phyloP scores from a whole-genome alignment of 2,329 filamentous ascomycete species.

The Nigrospora oryzae region DNA sequence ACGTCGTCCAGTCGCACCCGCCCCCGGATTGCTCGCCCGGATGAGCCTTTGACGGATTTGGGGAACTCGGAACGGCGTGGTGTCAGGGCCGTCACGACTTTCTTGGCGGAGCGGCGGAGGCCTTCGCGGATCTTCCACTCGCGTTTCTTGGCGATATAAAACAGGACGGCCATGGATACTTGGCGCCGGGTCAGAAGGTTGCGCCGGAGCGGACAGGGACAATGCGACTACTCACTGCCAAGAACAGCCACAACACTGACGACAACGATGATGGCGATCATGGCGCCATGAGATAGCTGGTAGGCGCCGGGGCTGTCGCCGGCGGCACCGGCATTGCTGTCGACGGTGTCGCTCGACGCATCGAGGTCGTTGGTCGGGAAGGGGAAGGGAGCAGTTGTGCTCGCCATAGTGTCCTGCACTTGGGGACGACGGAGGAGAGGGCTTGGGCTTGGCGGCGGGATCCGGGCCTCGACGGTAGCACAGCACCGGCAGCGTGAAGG shows the following conservation, averaged over 20 bases:
- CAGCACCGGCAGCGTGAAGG: background rate
- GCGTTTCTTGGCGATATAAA: conserved; percentile 74
- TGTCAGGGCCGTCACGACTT: conserved; percentile 53
- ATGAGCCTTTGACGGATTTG: conserved; percentile 40
- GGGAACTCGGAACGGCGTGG: conserved; percentile 54
- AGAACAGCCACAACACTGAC: conserved; percentile 59
- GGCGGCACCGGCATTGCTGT: conserved; percentile 55
- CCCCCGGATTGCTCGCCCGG: conserved; percentile 22
- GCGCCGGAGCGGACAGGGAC: background rate
- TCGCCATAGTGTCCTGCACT: conserved; percentile 27
- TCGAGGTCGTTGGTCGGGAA: conserved; percentile 30
- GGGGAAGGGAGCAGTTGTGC: conserved; percentile 29
- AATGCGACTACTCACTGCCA: conserved; percentile 47
- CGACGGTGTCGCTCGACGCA: conserved; percentile 27
- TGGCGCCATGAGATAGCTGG: conserved; percentile 56
- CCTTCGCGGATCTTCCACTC: conserved; percentile 74
- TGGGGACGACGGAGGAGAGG: background rate
- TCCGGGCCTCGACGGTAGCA: background rate
- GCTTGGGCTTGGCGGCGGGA: background rate
- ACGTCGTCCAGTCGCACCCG: conserved; percentile 46
- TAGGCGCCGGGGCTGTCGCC: conserved; percentile 53
- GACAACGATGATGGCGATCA: conserved; percentile 68
- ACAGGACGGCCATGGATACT: conserved; percentile 61
- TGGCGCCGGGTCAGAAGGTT: conserved; percentile 4
- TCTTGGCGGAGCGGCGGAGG: conserved; percentile 58